Evolutionary conservation across 805 yeast genomes (phyloP).

Genomic region (Candida adriatica): DNA sequence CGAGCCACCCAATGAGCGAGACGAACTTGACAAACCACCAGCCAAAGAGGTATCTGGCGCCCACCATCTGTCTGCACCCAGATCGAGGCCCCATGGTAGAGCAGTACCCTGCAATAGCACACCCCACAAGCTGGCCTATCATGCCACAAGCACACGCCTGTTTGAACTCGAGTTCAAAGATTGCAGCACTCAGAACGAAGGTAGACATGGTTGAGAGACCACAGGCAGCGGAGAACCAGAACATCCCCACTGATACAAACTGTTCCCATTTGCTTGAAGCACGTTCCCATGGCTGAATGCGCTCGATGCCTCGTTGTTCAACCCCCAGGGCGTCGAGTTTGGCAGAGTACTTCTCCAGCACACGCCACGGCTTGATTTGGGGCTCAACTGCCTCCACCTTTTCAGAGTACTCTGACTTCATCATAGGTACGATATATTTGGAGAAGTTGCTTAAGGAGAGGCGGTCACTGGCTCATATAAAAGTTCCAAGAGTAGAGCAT

Average conservation of each 20-base stretch:
- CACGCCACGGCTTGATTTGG: conserved; percentile 18
- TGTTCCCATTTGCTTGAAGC: conserved; percentile 31
- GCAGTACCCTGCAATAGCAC: conserved; percentile 75
- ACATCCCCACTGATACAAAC: conserved; percentile 49
- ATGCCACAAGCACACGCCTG: conserved; percentile 59
- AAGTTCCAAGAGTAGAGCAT: too few species aligned
- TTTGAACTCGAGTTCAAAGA: conserved; percentile 62
- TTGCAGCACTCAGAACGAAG: conserved; percentile 65
- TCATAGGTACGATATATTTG: too few species aligned
- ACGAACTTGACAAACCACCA: conserved; percentile 79
- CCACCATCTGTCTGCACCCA: conserved; percentile 85
- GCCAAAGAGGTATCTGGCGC: conserved; percentile 75
- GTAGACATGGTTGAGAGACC: conserved; percentile 88
- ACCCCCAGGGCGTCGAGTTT: conserved; percentile 54
- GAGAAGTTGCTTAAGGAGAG: too few species aligned
- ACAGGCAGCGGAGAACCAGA: conserved; percentile 84
- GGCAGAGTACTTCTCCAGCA: conserved; percentile 29
- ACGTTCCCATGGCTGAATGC: conserved; percentile 63
- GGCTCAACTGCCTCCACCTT: conserved; percentile 6
- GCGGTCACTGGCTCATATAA: too few species aligned
- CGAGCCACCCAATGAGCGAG: conserved; percentile 62
- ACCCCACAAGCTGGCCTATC: conserved; percentile 60
- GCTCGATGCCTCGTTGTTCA: conserved; percentile 74
- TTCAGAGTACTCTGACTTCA: conserved; percentile 4
- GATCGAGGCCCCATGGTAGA: conserved; percentile 86